Conservation (phyloP, 345 rosid species). For the Pistacia integerrima region DNA sequence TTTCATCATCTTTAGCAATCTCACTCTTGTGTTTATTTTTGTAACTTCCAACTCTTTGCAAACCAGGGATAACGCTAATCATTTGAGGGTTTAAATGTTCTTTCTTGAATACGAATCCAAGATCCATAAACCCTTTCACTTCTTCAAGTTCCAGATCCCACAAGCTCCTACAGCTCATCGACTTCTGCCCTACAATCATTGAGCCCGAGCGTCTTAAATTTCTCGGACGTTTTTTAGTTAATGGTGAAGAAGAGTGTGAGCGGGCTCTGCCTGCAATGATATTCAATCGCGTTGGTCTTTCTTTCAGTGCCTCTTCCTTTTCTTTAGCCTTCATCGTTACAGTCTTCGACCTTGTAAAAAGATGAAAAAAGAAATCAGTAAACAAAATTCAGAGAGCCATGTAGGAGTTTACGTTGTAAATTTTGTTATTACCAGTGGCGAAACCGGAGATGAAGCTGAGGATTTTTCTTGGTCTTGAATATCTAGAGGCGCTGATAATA, state of each 20-base stretch:
- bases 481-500: neutral
- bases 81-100: constrained; percentile 49
- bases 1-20: constrained; percentile 5
- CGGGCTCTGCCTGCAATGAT: constrained; percentile 23
- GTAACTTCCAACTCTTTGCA: constrained; percentile 40
- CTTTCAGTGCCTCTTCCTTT: constrained; percentile 10
- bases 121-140: constrained; percentile 69
- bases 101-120: constrained; percentile 61
- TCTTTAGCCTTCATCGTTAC: constrained; percentile 15
- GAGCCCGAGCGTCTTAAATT: constrained; percentile 6
- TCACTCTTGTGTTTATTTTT: neutral
- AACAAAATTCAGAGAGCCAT: neutral
- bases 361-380: neutral
- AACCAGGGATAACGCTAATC: constrained; percentile 57
- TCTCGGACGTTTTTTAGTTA: constrained; percentile 19
- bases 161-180: constrained; percentile 44
- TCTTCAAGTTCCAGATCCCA: constrained; percentile 66
- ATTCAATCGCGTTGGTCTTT: constrained; percentile 40
- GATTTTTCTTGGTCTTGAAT: constrained; percentile 14
- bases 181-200: constrained; percentile 29
- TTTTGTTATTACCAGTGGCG: constrained; percentile 3
- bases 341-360: constrained; percentile 25
- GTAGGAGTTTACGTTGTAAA: neutral
- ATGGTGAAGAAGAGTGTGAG: constrained; percentile 44
- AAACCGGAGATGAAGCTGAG: neutral